phyloP scores from a whole-genome alignment of 495 filamentous ascomycete species.

The Talaromyces liani region DNA sequence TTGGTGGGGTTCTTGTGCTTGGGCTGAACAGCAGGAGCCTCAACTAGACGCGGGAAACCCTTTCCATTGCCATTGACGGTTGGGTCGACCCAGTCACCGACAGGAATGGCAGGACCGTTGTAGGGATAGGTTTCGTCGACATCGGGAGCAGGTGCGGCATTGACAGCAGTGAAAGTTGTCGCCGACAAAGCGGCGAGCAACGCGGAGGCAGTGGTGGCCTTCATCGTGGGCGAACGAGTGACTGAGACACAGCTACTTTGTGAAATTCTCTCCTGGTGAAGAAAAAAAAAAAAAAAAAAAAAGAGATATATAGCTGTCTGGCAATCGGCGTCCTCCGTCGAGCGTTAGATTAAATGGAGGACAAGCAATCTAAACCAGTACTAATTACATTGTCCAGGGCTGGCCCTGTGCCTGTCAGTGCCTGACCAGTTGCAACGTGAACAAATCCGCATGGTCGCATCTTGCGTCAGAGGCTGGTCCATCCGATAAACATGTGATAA shows the following conservation, averaged over 20 bases:
- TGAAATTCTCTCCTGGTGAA: not conserved
- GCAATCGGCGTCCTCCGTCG: not conserved
- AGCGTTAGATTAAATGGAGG: not conserved
- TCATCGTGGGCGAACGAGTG: constrained; percentile 1
- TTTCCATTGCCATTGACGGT: constrained; percentile 46
- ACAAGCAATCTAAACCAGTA: not conserved
- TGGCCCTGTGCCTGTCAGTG: not conserved
- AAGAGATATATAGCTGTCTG: not conserved
- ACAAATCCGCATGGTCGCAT: not conserved
- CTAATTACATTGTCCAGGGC: not conserved
- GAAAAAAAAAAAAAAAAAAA: not conserved
- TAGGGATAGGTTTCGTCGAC: constrained; percentile 36
- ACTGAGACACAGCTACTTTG: not conserved
- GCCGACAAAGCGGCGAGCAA: constrained; percentile 15
- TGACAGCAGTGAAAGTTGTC: constrained; percentile 12
- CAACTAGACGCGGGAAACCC: constrained; percentile 43
- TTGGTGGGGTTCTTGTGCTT: constrained; percentile 31
- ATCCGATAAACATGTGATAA: constrained; percentile 1
- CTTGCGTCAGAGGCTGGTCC: not conserved
- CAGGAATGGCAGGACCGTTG: constrained; percentile 38
- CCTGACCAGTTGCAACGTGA: not conserved
- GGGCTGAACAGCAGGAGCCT: constrained; percentile 48
- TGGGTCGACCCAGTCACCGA: constrained; percentile 44
- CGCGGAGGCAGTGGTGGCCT: constrained; percentile 5
- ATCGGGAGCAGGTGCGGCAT: constrained; percentile 16